Evolutionary conservation across 2,329 filamentous ascomycete species (phyloP).

Genomic region (Neonectria coccinea): DNA sequence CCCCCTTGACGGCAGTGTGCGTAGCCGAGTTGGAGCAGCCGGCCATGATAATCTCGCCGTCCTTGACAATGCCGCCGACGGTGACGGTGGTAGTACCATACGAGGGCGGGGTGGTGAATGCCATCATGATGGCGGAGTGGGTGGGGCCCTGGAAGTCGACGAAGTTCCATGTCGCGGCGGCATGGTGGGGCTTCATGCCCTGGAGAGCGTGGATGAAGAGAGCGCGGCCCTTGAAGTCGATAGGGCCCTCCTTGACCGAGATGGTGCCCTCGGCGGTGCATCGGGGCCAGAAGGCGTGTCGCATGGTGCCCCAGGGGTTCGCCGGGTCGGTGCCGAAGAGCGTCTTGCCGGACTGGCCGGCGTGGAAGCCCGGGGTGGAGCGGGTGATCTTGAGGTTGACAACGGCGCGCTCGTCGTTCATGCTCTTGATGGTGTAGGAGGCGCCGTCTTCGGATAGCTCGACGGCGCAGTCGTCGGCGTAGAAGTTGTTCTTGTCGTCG

Average conservation of each 20-base stretch:
- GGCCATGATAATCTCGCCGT: conserved; percentile 82
- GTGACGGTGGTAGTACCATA: conserved; percentile 88
- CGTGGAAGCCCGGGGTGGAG: conserved; percentile 82
- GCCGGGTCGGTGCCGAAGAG: conserved; percentile 86
- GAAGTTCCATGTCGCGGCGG: conserved; percentile 94
- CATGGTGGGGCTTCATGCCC: conserved; percentile 99
- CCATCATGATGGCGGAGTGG: conserved; percentile 93
- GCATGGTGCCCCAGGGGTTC: conserved; percentile 92
- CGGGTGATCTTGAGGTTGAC: conserved; percentile 88
- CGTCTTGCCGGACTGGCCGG: conserved; percentile 85
- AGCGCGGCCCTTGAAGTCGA: conserved; percentile 84
- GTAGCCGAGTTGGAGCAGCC: conserved; percentile 73
- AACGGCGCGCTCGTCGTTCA: conserved; percentile 81
- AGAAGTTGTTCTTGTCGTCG: conserved; percentile 84
- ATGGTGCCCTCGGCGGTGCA: conserved; percentile 86
- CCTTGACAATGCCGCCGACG: conserved; percentile 84
- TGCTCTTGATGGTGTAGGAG: conserved; percentile 89
- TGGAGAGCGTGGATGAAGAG: conserved; percentile 89
- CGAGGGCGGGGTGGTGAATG: conserved; percentile 92
- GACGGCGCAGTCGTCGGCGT: conserved; percentile 85
- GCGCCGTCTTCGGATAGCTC: conserved; percentile 88
- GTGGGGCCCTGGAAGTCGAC: conserved; percentile 88
- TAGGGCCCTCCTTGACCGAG: conserved; percentile 81
- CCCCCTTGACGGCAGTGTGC: conserved; percentile 77
- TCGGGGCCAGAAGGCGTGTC: conserved; percentile 94